A percentile compares a stretch with the other conserved stretches of the same genome.
Evolutionary conservation across 2,329 filamentous ascomycete species (phyloP).

Genomic region (Calonectria hawksworthii): DNA sequence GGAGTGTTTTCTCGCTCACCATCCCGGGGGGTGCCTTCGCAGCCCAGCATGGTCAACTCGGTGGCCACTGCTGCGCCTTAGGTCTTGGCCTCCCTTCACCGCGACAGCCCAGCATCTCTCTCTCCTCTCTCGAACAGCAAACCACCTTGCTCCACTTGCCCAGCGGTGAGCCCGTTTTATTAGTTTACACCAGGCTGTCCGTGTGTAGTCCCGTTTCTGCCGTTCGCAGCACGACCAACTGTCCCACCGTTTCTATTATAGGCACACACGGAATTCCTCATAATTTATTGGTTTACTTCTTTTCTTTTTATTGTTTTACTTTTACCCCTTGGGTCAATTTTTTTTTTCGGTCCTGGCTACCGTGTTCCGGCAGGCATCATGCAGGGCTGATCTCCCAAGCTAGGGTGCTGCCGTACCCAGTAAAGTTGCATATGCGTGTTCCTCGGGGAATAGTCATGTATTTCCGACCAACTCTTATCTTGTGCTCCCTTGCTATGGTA

Average conservation of each 20-base stretch:
- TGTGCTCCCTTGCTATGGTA: constrained; percentile 26
- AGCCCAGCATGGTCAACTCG: background rate
- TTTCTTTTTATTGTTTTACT: background rate
- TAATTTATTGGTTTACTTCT: background rate
- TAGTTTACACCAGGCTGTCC: constrained; percentile 1
- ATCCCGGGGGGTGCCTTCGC: background rate
- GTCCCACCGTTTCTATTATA: background rate
- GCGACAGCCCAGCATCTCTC: background rate
- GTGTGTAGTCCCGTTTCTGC: background rate
- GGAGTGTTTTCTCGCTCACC: background rate
- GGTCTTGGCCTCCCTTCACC: constrained; percentile 8
- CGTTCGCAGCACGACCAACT: background rate
- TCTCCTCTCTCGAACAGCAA: background rate
- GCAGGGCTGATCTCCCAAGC: constrained; percentile 28
- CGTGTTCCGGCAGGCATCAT: constrained; percentile 14
- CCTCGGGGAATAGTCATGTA: constrained; percentile 29
- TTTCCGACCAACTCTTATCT: constrained; percentile 30
- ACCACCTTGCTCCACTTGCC: background rate
- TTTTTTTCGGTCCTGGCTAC: background rate
- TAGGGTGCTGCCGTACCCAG: constrained; percentile 28
- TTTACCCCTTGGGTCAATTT: background rate
- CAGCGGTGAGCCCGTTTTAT: constrained; percentile 25
- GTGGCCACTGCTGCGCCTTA: background rate
- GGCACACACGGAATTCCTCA: background rate
- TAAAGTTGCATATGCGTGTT: constrained; percentile 20